phyloP scores from a whole-genome alignment of 2,329 filamentous ascomycete genomes.

The Venturia pyrina region DNA sequence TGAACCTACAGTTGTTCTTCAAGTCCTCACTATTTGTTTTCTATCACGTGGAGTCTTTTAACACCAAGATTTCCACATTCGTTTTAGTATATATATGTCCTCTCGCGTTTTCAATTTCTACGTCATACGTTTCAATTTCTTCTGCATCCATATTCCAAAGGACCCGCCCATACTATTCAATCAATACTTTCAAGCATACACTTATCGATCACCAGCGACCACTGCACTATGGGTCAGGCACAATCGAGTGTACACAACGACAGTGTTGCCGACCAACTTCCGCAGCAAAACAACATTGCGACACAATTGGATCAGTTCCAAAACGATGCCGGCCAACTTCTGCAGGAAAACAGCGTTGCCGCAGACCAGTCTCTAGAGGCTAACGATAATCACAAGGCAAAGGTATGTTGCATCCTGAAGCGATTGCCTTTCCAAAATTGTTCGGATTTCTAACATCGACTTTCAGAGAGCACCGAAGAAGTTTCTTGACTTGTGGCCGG shows the following conservation, averaged over 20 bases:
- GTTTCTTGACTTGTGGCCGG: not conserved
- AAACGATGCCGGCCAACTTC: not conserved
- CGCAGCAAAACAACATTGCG: not conserved
- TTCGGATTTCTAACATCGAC: not conserved
- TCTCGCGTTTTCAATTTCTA: not conserved
- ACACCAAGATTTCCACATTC: not conserved
- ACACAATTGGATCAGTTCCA: not conserved
- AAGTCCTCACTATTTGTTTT: not conserved
- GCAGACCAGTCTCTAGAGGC: not conserved
- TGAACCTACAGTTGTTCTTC: not conserved
- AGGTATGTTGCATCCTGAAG: not conserved
- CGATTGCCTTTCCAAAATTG: not conserved
- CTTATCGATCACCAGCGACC: not conserved
- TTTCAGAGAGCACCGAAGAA: not conserved
- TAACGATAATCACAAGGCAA: not conserved
- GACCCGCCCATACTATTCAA: not conserved
- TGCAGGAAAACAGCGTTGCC: not conserved
- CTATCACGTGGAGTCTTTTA: not conserved
- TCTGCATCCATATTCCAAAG: not conserved
- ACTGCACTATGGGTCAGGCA: not conserved
- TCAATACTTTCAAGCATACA: too few species aligned
- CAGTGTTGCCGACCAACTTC: not conserved
- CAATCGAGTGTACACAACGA: not conserved
- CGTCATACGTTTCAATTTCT: not conserved
- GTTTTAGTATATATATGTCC: not conserved